Percentiles rank a stretch among this genome's conserved stretches.
Evolutionary conservation across 805 yeast species (phyloP).

Genomic region (Clavispora santaluciae): DNA sequence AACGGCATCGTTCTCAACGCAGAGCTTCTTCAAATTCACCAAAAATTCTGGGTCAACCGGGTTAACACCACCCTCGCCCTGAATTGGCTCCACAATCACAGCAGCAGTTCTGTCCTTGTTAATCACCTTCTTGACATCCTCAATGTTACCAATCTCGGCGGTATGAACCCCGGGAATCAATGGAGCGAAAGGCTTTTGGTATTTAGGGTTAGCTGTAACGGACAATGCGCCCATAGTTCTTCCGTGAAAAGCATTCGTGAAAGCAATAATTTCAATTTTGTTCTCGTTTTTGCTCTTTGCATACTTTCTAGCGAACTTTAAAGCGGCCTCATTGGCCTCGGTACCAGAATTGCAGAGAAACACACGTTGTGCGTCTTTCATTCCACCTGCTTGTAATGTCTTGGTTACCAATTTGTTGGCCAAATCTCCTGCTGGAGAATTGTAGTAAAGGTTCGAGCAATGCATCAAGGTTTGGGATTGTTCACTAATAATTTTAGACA

Average conservation of each 20-base stretch:
- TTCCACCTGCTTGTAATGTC: constrained; percentile 72
- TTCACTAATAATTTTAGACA: constrained; percentile 63
- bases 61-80: constrained; percentile 96
- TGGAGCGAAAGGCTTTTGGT: constrained; percentile 87
- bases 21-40: constrained; percentile 57
- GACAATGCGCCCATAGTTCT: constrained; percentile 90
- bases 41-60: constrained; percentile 63
- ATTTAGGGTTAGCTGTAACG: constrained; percentile 89
- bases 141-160: constrained; percentile 59
- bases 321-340: constrained; percentile 56
- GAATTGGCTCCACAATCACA: constrained; percentile 93
- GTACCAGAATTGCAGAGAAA: constrained; percentile 58
- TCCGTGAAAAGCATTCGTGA: constrained; percentile 89
- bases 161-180: constrained; percentile 82
- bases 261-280: constrained; percentile 79
- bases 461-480: constrained; percentile 76
- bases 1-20: constrained; percentile 64
- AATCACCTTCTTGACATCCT: constrained; percentile 52
- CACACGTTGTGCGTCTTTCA: constrained; percentile 73
- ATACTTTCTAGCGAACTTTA: constrained; percentile 68
- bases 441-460: constrained; percentile 80
- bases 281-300: constrained; percentile 53
- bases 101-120: constrained; percentile 69
- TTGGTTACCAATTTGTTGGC: constrained; percentile 64
- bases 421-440: constrained; percentile 77